phyloP scores from a whole-genome alignment of 306 rosid species.

The Lathyrus oleraceus region DNA sequence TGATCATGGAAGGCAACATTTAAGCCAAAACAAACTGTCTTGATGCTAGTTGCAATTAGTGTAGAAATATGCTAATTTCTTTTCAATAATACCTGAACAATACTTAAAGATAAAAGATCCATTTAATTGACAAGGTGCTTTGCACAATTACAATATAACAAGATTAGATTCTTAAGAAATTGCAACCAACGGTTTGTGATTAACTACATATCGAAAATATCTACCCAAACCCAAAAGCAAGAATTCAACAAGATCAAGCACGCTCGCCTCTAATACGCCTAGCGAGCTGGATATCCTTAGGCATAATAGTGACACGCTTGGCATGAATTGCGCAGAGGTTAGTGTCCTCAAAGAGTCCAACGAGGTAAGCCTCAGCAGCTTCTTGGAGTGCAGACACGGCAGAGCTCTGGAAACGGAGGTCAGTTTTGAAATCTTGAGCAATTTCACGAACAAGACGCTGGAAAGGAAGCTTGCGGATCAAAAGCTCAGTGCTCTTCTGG shows the following conservation, averaged over 20 bases:
- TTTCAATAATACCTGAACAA: too few relatives aligned
- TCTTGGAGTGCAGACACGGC: constrained; percentile 50
- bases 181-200: background rate
- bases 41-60: too few relatives aligned
- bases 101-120: too few relatives aligned
- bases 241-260: constrained; percentile 24
- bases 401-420: constrained; percentile 51
- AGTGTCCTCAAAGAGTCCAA: constrained; percentile 48
- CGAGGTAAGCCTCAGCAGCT: constrained; percentile 49
- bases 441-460: constrained; percentile 51
- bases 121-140: background rate
- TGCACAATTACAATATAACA: background rate
- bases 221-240: constrained; percentile 6
- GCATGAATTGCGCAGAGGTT: constrained; percentile 54
- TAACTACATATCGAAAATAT: background rate
- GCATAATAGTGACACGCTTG: constrained; percentile 55
- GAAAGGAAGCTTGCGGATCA: constrained; percentile 50
- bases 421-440: constrained; percentile 54
- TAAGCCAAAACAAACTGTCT: too few relatives aligned
- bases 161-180: background rate
- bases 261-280: constrained; percentile 60
- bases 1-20: too few relatives aligned
- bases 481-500: constrained; percentile 53
- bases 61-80: too few relatives aligned
- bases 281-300: constrained; percentile 53